Base-by-base conservation (phyloP, 2,329 filamentous ascomycete genomes). In the Epichloe baconii region DNA sequence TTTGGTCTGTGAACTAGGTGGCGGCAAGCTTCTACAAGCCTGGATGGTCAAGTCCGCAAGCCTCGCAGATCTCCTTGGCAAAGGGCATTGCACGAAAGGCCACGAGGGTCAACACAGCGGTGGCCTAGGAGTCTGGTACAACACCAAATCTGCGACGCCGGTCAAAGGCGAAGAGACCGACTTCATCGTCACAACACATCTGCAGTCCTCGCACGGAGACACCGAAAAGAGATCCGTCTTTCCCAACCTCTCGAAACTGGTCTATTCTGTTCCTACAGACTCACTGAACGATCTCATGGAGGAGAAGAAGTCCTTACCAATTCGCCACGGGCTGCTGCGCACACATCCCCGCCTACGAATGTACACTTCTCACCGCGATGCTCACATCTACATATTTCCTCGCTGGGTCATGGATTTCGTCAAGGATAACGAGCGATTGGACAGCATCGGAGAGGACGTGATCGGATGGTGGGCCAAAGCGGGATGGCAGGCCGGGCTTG, bases 381-480 rank as follows among this genome's bases (percentile, higher is more conserved):
- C 91, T 0, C 91, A 97, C 63, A 85, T 97, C 52, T 98, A 98
- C 67, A 81, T 98, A 55, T 87, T 98, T 58, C 93, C 93, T 0
- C 82, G 81, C 57, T 97, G 93, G 91, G 78, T 95, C 8, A 79
- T 95, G 61, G 84, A 94, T 50, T 86, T 95, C 65, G 80, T 94
- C 42, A 78, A 80, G 52, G 74, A 77, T 55, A 94, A 96, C 60
- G 84, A 90, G 34, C 82, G 78, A 11, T 80, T 98, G 55, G 87
- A 95, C 60, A 94, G 84, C 51, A 82, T 98, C 46, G 86, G 86
- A 35, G 91, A 97, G 65, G 91, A 97, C 61, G 81, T 96, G 5
- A 74, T 97, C 15, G 89, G 90, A 6, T 95, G 88, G 86, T 95
- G 90, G 89, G 88, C 90, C 36, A 97, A 97, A 66, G 82, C 91